Base-by-base conservation (phyloP, 2,329 filamentous ascomycete species). In the Phialophora macrospora region DNA sequence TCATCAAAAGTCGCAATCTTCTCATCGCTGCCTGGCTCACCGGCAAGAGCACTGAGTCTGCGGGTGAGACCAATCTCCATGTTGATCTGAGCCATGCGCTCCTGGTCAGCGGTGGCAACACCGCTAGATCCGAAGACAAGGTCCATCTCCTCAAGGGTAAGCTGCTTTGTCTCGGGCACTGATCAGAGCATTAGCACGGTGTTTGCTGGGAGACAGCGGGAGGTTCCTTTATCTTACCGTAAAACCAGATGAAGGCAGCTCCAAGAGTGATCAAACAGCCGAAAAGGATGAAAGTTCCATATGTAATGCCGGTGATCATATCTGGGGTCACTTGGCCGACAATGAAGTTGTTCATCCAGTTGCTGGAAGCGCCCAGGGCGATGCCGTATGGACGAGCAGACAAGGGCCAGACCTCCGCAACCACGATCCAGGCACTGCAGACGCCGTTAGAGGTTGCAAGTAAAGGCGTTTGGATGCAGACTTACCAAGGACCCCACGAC, bases 81-180 rank as follows among this genome's bases (percentile, higher is more conserved):
- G 74, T 91, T 88, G 72, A 92, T 90, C 75, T 89, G 86, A n/a
- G 83, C 83, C 87, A 91, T 91, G 30, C 89, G 84, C 77, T 90
- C 87, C 60, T 84, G 82, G 73, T 92, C 89, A 1, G 87, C 86
- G 56, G 85, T 83, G 0, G 88, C 88, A 2, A 85, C 83, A n/a
- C 89, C 88, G 67, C 87, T 84, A 2, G 84, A 86, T 12, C 87
- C 67, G 60, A 76, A 76, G 14, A 75, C 73, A 24, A 71, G 68
- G 55, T 77, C 74, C 38, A 76, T 69, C 52, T 75, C 73, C 63
- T 77, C 74, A 0, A 77, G 68, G n/a, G 73, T 73, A 7, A 73
- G 69, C 7, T 73, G 72, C 52, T 75, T 75, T 63, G 75, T 75
- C 62, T 77, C 75, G 1, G 73, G 73, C 34, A 76, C 82, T 68